phyloP scores from a whole-genome alignment of 805 yeast genomes.

The Myxozyma sirexii region DNA sequence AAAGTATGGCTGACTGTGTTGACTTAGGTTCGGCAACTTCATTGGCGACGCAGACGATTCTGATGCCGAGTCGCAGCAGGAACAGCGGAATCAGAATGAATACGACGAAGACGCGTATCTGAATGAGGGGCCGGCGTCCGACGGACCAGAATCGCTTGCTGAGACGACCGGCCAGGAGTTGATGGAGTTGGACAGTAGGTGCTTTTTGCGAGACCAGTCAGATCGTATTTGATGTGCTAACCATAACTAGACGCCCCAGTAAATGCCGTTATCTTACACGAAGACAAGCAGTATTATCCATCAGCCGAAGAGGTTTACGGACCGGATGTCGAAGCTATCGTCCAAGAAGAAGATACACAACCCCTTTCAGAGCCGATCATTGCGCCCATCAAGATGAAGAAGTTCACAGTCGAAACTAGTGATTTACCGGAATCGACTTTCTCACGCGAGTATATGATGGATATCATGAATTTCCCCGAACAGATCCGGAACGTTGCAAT shows the following conservation, averaged over 20 bases:
- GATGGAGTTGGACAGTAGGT: conserved; percentile 26
- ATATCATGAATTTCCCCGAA: conserved; percentile 56
- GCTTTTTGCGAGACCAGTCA: no score
- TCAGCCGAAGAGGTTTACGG: conserved; percentile 55
- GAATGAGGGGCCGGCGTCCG: background rate
- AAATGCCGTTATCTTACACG: conserved; percentile 47
- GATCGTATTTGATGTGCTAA: background rate
- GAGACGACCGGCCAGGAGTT: conserved; percentile 28
- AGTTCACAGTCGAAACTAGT: conserved; percentile 49
- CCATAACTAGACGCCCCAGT: conserved; percentile 19
- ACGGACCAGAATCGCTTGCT: background rate
- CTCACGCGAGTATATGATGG: conserved; percentile 62
- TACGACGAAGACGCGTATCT: conserved; percentile 18
- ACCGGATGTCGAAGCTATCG: conserved; percentile 64
- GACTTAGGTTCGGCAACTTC: conserved; percentile 59
- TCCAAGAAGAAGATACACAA: conserved; percentile 57
- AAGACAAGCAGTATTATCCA: conserved; percentile 52
- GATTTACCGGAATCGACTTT: conserved; percentile 62
- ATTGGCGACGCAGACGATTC: conserved; percentile 57
- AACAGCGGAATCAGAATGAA: conserved; percentile 22
- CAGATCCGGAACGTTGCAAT: conserved; percentile 74
- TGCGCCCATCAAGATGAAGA: conserved; percentile 50
- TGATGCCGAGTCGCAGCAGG: conserved; percentile 45
- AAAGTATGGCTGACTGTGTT: conserved; percentile 29
- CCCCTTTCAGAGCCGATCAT: conserved; percentile 66